Evolutionary conservation across 176 grass and related monocot genomes (phyloP).

Genomic region (Saccharum spontaneum): DNA sequence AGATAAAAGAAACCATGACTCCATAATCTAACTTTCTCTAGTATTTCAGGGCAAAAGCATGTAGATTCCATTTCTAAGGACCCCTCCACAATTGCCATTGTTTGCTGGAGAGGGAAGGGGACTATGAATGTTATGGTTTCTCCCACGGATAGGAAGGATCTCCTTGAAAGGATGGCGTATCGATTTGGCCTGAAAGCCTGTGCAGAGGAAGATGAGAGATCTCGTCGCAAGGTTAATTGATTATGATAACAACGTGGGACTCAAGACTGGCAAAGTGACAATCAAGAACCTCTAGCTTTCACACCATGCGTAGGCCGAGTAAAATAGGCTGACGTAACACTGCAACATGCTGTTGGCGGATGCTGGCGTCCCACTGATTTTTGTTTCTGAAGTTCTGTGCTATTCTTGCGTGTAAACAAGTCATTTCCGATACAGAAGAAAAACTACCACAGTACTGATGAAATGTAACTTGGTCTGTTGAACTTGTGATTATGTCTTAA

Average conservation of each 20-base stretch:
- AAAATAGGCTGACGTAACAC: neutral
- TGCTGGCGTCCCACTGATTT: constrained; percentile 1
- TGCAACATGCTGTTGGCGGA: neutral
- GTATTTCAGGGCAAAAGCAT: constrained; percentile 41
- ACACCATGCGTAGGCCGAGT: neutral
- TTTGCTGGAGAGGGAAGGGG: constrained; percentile 96
- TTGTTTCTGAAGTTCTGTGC: neutral
- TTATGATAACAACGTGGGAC: neutral
- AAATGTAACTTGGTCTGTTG: neutral
- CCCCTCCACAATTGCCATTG: constrained; percentile 61
- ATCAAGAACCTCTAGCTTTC: neutral
- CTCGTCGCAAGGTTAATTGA: constrained; percentile 3
- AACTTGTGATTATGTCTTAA: neutral
- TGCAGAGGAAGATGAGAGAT: constrained; percentile 6
- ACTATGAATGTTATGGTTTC: constrained; percentile 88
- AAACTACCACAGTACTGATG: neutral
- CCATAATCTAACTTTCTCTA: constrained; percentile 8
- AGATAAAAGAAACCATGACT: neutral
- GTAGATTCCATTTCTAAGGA: constrained; percentile 39
- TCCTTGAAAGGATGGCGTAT: constrained; percentile 67
- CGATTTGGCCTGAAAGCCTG: constrained; percentile 30
- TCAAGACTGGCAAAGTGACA: neutral
- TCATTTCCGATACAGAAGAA: neutral
- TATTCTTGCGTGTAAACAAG: no score
- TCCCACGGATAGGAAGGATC: constrained; percentile 66